phyloP scores from a whole-genome alignment of 768 basidiomycete genomes.

The Leccinum longicurvipes region DNA sequence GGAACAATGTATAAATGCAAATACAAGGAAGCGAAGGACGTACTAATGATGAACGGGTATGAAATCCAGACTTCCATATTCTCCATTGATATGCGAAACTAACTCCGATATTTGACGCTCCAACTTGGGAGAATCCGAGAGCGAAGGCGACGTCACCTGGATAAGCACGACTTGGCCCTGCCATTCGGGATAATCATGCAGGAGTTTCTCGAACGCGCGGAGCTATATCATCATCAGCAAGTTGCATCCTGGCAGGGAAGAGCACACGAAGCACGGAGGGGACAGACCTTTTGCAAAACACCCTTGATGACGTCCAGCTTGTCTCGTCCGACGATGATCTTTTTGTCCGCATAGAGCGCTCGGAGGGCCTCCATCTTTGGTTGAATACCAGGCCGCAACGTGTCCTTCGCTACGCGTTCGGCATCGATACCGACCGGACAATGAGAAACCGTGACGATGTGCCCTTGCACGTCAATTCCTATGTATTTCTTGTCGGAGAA shows the following conservation, averaged over 20 bases:
- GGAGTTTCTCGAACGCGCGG: conserved; percentile 91
- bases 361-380: conserved; percentile 89
- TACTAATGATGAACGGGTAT: conserved; percentile 98
- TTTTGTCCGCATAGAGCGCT: conserved; percentile 89
- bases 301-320: conserved; percentile 99
- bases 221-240: conserved; percentile 45
- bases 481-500: conserved; percentile 23
- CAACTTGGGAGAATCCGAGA: conserved; percentile 89
- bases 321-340: conserved; percentile 96
- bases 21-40: conserved; percentile 32
- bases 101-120: conserved; percentile 92
- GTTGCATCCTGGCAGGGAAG: background rate
- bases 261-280: background rate
- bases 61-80: conserved; percentile 92
- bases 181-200: conserved; percentile 95
- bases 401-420: conserved; percentile 79
- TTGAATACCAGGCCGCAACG: conserved; percentile 76
- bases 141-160: conserved; percentile 83
- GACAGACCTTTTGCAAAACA: conserved; percentile 83
- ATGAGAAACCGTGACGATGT: conserved; percentile 77
- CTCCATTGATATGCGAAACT: conserved; percentile 93
- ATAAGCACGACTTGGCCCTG: conserved; percentile 83
- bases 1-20: background rate
- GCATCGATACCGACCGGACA: conserved; percentile 97
- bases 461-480: conserved; percentile 82